phyloP scores from a whole-genome alignment of 2,329 filamentous ascomycete genomes.

The Ceratocystis papillata region DNA sequence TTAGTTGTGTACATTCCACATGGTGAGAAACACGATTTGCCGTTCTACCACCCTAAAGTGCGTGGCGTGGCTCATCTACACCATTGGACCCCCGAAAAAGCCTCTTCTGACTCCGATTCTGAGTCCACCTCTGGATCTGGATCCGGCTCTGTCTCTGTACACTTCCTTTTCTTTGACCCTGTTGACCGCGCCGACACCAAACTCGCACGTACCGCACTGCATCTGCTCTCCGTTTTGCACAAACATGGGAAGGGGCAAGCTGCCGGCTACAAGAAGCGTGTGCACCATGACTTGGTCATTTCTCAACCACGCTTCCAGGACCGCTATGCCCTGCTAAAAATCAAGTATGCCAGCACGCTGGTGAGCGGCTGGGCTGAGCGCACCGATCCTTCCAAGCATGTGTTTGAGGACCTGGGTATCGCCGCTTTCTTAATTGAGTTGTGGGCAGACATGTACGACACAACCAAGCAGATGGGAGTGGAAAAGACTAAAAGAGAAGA shows the following conservation, averaged over 20 bases:
- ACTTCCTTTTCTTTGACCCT: conserved; percentile 45
- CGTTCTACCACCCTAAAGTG: conserved; percentile 80
- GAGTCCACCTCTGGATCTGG: too few species aligned
- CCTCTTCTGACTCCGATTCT: conserved; percentile 26
- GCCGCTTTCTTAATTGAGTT: conserved; percentile 87
- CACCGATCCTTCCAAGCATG: conserved; percentile 81
- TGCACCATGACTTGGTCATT: conserved; percentile 72
- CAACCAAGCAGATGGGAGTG: background rate
- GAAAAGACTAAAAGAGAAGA: background rate
- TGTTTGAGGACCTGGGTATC: conserved; percentile 88
- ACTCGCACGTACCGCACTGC: conserved; percentile 55
- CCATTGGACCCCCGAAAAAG: conserved; percentile 41
- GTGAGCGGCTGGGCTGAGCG: conserved; percentile 72
- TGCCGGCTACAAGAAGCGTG: conserved; percentile 65
- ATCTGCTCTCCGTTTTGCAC: conserved; percentile 56
- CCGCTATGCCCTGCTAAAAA: conserved; percentile 70
- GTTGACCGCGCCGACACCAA: conserved; percentile 32
- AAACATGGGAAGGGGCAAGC: conserved; percentile 60
- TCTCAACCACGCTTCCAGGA: conserved; percentile 68
- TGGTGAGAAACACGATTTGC: conserved; percentile 50
- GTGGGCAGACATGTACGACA: conserved; percentile 70
- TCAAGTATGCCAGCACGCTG: conserved; percentile 60
- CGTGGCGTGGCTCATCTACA: conserved; percentile 66
- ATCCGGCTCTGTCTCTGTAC: conserved; percentile 45
- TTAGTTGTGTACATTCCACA: conserved; percentile 70